phyloP scores from a whole-genome alignment of 257 asterid species.

The Solanum raphanifolium region DNA sequence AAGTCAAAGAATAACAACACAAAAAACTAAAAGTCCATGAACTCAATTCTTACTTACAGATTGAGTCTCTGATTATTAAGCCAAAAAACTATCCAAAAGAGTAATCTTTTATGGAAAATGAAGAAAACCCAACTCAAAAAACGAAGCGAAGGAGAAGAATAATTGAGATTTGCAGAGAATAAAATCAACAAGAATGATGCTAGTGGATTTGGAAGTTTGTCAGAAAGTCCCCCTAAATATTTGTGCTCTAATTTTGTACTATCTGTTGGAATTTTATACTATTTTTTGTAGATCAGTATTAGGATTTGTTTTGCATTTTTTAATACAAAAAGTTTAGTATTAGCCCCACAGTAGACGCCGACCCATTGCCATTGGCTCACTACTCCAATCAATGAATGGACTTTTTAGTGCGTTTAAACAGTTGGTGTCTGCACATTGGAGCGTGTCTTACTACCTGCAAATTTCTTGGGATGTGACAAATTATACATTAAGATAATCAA shows the following conservation, averaged over 20 bases:
- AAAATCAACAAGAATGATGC: slow-evolving; percentile 11
- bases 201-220: slow-evolving; percentile 36
- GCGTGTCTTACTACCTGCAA: slow-evolving; percentile 40
- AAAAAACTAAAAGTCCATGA: neutral
- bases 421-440: slow-evolving; percentile 36
- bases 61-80: neutral
- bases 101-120: slow-evolving; percentile 2
- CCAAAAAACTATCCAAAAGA: neutral
- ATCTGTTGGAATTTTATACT: neutral
- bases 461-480: neutral
- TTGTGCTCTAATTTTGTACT: neutral
- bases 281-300: neutral
- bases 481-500: fast-evolving
- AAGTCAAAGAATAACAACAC: slow-evolving; percentile 12
- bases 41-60: neutral
- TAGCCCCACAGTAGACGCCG: slow-evolving; percentile 15
- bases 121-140: slow-evolving; percentile 20
- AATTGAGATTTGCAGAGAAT: slow-evolving; percentile 26
- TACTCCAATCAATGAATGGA: slow-evolving; percentile 32
- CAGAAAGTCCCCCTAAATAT: slow-evolving; percentile 14
- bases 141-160: slow-evolving; percentile 19
- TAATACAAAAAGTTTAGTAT: neutral
- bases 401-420: slow-evolving; percentile 43
- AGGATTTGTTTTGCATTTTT: neutral
- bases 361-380: slow-evolving; percentile 19